Conservation (phyloP, 2,329 filamentous ascomycete species). For the Beauveria varroae region DNA sequence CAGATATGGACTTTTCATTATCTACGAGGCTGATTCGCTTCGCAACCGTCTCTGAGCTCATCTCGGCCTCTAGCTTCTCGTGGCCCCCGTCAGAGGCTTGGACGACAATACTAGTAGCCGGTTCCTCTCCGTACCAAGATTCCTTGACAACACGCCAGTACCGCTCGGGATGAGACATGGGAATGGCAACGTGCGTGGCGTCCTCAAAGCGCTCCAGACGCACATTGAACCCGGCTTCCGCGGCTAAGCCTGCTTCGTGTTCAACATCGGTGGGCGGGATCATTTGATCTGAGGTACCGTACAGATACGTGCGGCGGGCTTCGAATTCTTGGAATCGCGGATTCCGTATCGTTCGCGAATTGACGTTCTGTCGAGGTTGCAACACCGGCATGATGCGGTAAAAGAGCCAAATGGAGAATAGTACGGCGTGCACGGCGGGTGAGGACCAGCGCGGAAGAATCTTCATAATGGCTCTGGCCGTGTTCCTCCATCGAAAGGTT, state of each 20-base stretch:
- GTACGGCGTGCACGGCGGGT: constrained; percentile 27
- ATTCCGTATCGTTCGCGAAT: constrained; percentile 31
- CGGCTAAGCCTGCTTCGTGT: constrained; percentile 36
- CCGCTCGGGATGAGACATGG: constrained; percentile 34
- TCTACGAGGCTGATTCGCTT: background rate
- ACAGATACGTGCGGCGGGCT: constrained; percentile 43
- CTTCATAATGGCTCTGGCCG: constrained; percentile 32
- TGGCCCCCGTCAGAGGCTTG: background rate
- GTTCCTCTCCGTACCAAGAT: constrained; percentile 33
- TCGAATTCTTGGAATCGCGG: constrained; percentile 26
- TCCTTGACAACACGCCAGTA: constrained; percentile 44
- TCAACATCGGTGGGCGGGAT: constrained; percentile 41
- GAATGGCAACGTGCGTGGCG: constrained; percentile 45
- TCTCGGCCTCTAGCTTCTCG: background rate
- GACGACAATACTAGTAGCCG: background rate
- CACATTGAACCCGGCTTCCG: constrained; percentile 31
- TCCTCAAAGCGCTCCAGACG: constrained; percentile 37
- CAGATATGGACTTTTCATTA: background rate
- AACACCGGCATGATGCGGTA: constrained; percentile 23
- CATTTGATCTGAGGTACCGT: constrained; percentile 40
- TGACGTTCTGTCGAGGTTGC: constrained; percentile 24
- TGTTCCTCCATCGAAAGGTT: constrained; percentile 30
- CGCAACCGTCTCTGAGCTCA: background rate
- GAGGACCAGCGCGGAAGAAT: constrained; percentile 26
- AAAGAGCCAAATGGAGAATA: constrained; percentile 25